Percentiles rank a stretch among this genome's conserved stretches.
phyloP scores from a whole-genome alignment of 73 alveolate species.

The Paramecium primaurelia region DNA sequence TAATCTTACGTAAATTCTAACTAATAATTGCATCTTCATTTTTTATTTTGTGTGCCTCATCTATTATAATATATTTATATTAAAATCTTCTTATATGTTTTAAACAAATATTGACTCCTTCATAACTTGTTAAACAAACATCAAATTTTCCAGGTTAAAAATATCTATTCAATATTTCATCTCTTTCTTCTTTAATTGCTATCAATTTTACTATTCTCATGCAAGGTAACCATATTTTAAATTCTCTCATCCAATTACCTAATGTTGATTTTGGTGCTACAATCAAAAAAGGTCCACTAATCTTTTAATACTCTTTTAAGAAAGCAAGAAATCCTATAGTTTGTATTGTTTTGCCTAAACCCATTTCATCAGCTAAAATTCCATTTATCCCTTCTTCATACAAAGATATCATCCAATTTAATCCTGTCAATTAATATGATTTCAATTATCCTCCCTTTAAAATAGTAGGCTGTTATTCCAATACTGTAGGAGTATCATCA shows the following conservation, averaged over 20 bases:
- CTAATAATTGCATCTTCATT: constrained; percentile 76
- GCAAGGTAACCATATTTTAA: constrained; percentile 91
- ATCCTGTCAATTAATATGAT: constrained; percentile 93
- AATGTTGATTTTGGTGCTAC: constrained; percentile 95
- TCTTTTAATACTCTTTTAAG: constrained; percentile 69
- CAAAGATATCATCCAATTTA: constrained; percentile 92
- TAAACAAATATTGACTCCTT: constrained; percentile 95
- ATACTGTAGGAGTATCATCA: constrained; percentile 51
- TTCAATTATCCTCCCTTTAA: constrained; percentile 54
- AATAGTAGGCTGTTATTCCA: constrained; percentile 40
- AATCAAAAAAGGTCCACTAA: constrained; percentile 73
- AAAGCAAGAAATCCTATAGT: constrained; percentile 74
- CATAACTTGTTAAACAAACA: constrained; percentile 93
- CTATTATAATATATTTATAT: constrained; percentile 91
- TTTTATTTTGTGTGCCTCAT: constrained; percentile 98
- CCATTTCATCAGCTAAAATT: constrained; percentile 93
- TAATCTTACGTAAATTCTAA: constrained; percentile 55
- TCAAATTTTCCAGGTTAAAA: constrained; percentile 90
- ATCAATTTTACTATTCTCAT: constrained; percentile 84
- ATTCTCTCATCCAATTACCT: constrained; percentile 97
- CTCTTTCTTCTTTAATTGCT: constrained; percentile 91
- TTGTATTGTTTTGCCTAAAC: constrained; percentile 86
- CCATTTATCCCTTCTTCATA: constrained; percentile 87
- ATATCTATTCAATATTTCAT: constrained; percentile 79
- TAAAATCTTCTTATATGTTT: constrained; percentile 81